Conservation (phyloP, 805 yeast species). For the Isabelozyma rhagii region DNA sequence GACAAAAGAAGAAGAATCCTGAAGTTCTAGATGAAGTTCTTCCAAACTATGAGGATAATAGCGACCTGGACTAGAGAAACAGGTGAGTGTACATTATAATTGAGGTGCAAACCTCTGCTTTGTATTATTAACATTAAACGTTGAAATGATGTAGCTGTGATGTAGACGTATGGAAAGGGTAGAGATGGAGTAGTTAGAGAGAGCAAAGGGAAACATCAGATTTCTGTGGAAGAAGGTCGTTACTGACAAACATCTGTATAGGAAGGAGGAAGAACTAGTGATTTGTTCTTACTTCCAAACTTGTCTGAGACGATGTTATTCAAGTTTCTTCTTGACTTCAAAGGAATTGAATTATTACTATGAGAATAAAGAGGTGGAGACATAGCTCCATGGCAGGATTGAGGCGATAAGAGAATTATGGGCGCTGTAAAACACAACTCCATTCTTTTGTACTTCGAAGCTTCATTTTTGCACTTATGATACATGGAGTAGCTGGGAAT, state of each 20-base stretch:
- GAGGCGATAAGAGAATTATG: conserved; percentile 6
- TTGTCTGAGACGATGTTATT: background rate
- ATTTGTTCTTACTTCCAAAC: background rate
- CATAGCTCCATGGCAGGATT: conserved; percentile 7
- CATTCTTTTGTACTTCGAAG: conserved; percentile 6
- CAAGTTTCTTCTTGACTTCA: background rate
- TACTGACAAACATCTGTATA: background rate
- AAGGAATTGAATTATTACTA: background rate
- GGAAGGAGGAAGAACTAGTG: background rate
- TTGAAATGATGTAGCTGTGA: background rate
- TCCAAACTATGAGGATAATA: conserved; percentile 38
- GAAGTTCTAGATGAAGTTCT: conserved; percentile 24
- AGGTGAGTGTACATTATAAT: background rate
- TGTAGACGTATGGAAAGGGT: too few relatives aligned
- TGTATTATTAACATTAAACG: background rate
- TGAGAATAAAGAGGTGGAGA: conserved; percentile 10
- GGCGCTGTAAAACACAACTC: conserved; percentile 12
- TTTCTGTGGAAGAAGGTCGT: too few relatives aligned
- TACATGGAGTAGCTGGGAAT: conserved; percentile 5
- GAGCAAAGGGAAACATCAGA: background rate
- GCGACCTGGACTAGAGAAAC: conserved; percentile 24
- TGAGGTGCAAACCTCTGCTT: background rate
- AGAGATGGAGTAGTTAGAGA: too few relatives aligned
- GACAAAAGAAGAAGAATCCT: conserved; percentile 5
- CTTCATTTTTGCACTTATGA: conserved; percentile 4